Evolutionary conservation across 768 basidiomycete species (phyloP), one percentile per base, ranked within the genome.

Genomic region (Pulveroboletus sp.): DNA sequence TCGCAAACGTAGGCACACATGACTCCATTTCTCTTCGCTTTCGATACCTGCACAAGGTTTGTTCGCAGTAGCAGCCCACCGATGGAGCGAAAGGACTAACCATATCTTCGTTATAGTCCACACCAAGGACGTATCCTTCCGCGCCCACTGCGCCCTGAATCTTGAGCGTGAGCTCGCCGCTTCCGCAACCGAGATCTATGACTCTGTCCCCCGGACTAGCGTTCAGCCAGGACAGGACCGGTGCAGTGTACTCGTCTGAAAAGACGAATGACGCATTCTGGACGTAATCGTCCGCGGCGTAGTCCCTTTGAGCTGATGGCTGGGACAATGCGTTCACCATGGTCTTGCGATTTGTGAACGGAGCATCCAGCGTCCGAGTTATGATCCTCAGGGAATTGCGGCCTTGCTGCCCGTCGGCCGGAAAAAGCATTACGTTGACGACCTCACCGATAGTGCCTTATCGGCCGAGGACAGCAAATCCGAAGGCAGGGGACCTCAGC

Each of bases 111-210:
- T 81, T 89, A 26, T 72, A 69, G 63, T 93, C 92, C 11, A 84
- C 71, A 0, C 87, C 91, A 11, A 86, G 74, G 3, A 89, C 78
- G 16, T 74, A 37, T 0, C 89, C 85, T 7, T 70, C 74, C 37
- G 55, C 35, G 20, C 55, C 72, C 6, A 93, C 86, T 14, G 74
- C 57, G 12, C 74, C 62, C 40, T 77, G 72, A 26, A 94, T 72
- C 47, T 76, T 68, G 41, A 77, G 54, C 0, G 86, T 89, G 13
- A 93, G 69, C 55, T 93, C 85, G 0, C 89, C 91, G 38, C 83
- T 89, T 16, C 92, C 90, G 60, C 90, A 93, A 3, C 91, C 90
- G 37, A 90, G 67, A 58, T 90, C 89, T 50, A 86, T 70, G 38
- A 92, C 83, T 42, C 73, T 73, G 56, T 91, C 85, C 2, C 89